Base-by-base conservation (phyloP, 2,329 filamentous ascomycete genomes). In the Trichoderma asperellum region DNA sequence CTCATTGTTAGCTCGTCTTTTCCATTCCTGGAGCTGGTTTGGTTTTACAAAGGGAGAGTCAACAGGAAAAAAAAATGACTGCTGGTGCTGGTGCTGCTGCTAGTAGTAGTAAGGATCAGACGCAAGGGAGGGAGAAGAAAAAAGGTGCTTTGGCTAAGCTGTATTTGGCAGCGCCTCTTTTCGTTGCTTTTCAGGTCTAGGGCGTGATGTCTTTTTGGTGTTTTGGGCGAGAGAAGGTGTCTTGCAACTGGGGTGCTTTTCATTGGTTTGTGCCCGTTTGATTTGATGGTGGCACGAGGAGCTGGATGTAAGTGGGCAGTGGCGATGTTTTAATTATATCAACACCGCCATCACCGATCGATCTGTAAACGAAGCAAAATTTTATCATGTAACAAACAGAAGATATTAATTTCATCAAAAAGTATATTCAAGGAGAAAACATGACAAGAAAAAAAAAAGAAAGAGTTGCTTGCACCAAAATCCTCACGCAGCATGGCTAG, bases 81-180 rank as follows among this genome's bases (percentile, higher is more conserved):
- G 16, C 18, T 40, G n/a, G n/a, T n/a, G 37, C 40, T 43, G 18
- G 40, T 10, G 18, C 18, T 43, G 18, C 16, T 43, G n/a, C 32
- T 32, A 8, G 32, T 32, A 6, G 6, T 32, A 40, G 2, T n/a
- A 35, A 3, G 14, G 18, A 14, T 37, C 16, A 24, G 32, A 62
- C 34, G 60, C 60, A 62, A 62, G 60, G 60, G 60, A 62, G 60
- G 24, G 24, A 24, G 24, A 24, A 32, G 18, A 24, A n/a, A 43
- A 32, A 32, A 32, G 32, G 16, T 43, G 21, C 29, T 47, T 34
- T 8, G n/a, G 4, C 27, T 47, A 18, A 21, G 29, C 43, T 35
- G 18, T n/a, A 52, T 34, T 52, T 14, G 49, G 40, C 2, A 16
- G n/a, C n/a, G 21, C 29, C n/a, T 52, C 12, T 32, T 34, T 52